phyloP scores from a whole-genome alignment of 2,329 filamentous ascomycete species.

The Acrocalymma vagum region DNA sequence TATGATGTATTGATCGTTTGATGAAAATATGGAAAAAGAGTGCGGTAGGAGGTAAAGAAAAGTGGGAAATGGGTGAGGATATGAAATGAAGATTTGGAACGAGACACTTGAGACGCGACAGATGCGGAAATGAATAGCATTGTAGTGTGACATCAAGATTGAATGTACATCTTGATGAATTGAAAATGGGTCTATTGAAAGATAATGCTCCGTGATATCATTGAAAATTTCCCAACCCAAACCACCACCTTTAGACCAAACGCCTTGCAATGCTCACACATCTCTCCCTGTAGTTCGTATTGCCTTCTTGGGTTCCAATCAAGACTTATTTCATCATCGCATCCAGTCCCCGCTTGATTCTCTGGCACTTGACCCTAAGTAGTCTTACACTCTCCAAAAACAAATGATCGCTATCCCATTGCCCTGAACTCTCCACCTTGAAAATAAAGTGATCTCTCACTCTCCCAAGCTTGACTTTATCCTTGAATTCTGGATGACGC shows the following conservation, averaged over 20 bases:
- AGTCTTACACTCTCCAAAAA: conserved; percentile 90
- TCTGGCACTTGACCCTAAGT: conserved; percentile 83
- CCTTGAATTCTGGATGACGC: conserved; percentile 90
- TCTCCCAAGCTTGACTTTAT: conserved; percentile 92
- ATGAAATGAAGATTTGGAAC: too few species aligned
- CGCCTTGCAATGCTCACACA: conserved; percentile 33
- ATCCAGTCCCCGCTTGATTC: conserved; percentile 74
- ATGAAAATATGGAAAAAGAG: too few species aligned
- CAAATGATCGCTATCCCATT: conserved; percentile 92
- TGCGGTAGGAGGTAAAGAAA: too few species aligned
- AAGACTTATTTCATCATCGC: conserved; percentile 40
- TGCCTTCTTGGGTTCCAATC: neutral
- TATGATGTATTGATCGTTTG: too few species aligned
- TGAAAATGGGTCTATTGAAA: conserved; percentile 1
- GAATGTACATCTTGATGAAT: too few species aligned
- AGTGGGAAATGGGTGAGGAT: too few species aligned
- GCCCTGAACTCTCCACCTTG: conserved; percentile 91
- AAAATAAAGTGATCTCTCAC: conserved; percentile 97
- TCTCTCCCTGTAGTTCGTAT: conserved; percentile 16
- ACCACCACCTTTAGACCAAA: conserved; percentile 21
- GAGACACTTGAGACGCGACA: too few species aligned
- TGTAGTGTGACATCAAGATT: too few species aligned
- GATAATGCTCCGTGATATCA: conserved; percentile 25
- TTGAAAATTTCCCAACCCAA: conserved; percentile 24
- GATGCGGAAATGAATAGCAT: too few species aligned